A percentile compares a stretch with the other conserved stretches of the same genome.
Evolutionary conservation across 768 basidiomycete genomes (phyloP).

Genomic region (Boletellus sp.): DNA sequence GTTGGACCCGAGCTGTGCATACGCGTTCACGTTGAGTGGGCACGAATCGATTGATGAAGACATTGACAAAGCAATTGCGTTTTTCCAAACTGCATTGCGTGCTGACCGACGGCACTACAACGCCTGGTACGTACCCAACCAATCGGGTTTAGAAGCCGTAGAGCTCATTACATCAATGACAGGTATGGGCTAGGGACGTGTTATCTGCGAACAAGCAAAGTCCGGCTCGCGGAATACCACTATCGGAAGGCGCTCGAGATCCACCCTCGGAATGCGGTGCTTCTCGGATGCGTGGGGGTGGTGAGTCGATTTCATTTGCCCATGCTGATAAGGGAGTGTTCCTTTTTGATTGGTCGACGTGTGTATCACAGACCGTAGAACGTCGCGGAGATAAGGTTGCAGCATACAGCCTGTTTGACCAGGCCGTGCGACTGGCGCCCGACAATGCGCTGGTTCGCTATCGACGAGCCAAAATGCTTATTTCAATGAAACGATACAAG

Average conservation of each 20-base stretch:
- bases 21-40: slow-evolving; percentile 94
- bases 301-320: slow-evolving; percentile 50
- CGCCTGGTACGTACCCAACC: slow-evolving; percentile 75
- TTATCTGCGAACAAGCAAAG: slow-evolving; percentile 91
- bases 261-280: slow-evolving; percentile 92
- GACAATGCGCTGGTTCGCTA: slow-evolving; percentile 93
- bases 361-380: slow-evolving; percentile 71
- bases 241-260: slow-evolving; percentile 90
- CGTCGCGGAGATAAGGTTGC: slow-evolving; percentile 71
- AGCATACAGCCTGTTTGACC: slow-evolving; percentile 77
- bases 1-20: slow-evolving; percentile 86
- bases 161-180: slow-evolving; percentile 28
- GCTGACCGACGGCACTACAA: slow-evolving; percentile 94
- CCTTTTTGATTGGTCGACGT: slow-evolving; percentile 9
- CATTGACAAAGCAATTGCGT: slow-evolving; percentile 84
- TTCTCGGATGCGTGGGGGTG: slow-evolving; percentile 94
- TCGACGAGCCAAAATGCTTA: slow-evolving; percentile 87
- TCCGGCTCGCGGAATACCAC: slow-evolving; percentile 93
- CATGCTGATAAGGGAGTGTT: slow-evolving; percentile 18
- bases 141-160: neutral
- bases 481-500: slow-evolving; percentile 77
- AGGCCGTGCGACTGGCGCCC: slow-evolving; percentile 74
- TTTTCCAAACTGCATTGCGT: slow-evolving; percentile 89
- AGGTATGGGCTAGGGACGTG: slow-evolving; percentile 99
- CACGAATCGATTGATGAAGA: slow-evolving; percentile 98